Evolutionary conservation across 805 yeast genomes (phyloP).

Genomic region (Teunomyces pallodes): DNA sequence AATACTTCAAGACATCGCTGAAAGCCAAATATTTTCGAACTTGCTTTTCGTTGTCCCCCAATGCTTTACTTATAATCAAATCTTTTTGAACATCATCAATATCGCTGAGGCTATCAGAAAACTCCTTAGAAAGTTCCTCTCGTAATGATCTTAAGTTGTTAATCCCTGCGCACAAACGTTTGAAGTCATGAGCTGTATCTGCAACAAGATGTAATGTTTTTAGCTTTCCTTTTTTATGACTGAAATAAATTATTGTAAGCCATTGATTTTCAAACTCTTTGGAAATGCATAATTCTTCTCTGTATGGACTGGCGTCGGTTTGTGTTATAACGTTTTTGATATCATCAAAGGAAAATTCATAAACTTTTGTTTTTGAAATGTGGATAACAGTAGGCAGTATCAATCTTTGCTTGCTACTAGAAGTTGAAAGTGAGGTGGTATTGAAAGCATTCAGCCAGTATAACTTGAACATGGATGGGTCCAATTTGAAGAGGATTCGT

Average conservation of each 20-base stretch:
- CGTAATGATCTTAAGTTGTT: constrained; percentile 62
- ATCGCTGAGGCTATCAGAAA: constrained; percentile 42
- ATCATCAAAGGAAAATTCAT: constrained; percentile 51
- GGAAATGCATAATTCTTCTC: constrained; percentile 80
- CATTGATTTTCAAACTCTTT: constrained; percentile 64
- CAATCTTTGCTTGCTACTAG: constrained; percentile 15
- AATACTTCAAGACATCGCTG: constrained; percentile 63
- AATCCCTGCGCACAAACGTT: constrained; percentile 54
- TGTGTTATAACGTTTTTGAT: constrained; percentile 62
- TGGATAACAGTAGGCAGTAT: constrained; percentile 11
- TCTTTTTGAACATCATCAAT: constrained; percentile 27
- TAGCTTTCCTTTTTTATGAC: constrained; percentile 56
- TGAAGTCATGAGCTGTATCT: constrained; percentile 55
- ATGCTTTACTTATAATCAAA: constrained; percentile 23
- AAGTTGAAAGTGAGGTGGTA: constrained; percentile 27
- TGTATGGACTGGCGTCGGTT: constrained; percentile 73
- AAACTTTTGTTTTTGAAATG: constrained; percentile 13
- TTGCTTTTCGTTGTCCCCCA: constrained; percentile 14
- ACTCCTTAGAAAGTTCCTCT: constrained; percentile 53
- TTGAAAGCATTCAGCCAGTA: constrained; percentile 42
- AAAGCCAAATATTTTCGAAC: constrained; percentile 45
- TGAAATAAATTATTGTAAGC: constrained; percentile 76
- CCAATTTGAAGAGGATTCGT: constrained; percentile 54
- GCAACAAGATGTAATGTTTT: constrained; percentile 82
- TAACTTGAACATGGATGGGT: constrained; percentile 52